Evolutionary conservation across 768 basidiomycete genomes (phyloP).

Genomic region (Suillus variegatus): DNA sequence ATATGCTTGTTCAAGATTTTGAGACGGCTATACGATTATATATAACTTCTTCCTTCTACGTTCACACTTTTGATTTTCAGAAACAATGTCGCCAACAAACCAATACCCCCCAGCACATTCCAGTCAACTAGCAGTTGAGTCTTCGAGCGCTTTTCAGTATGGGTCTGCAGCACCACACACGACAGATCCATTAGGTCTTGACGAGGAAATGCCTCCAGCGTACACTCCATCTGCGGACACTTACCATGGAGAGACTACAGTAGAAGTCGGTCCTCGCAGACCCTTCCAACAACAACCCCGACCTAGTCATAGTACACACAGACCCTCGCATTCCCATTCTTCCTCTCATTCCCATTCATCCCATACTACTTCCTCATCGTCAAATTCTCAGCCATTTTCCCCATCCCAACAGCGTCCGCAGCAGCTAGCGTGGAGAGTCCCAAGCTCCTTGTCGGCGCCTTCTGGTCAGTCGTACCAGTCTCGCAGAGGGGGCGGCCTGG

Average conservation of each 20-base stretch:
- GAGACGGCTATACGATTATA: not conserved
- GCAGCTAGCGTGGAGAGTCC: not conserved
- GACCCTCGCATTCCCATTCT: slow-evolving; percentile 12
- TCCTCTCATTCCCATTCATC: slow-evolving; percentile 4
- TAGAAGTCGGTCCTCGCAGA: slow-evolving; percentile 62
- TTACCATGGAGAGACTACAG: slow-evolving; percentile 56
- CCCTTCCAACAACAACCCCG: slow-evolving; percentile 55
- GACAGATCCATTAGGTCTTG: slow-evolving; percentile 16
- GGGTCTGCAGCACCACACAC: not conserved
- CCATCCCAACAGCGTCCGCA: slow-evolving; percentile 19
- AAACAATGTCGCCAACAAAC: not conserved
- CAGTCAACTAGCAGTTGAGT: not conserved
- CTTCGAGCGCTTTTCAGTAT: not conserved
- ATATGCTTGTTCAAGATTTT: not conserved
- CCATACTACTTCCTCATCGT: not conserved
- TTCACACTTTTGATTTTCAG: not conserved
- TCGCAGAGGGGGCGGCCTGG: slow-evolving; percentile 21
- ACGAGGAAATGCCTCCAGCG: slow-evolving; percentile 68
- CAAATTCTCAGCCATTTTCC: slow-evolving; percentile 10
- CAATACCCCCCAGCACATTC: not conserved
- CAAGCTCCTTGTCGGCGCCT: slow-evolving; percentile 14
- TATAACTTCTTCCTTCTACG: not conserved
- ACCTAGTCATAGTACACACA: slow-evolving; percentile 7
- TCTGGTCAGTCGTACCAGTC: slow-evolving; percentile 12
- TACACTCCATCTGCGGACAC: slow-evolving; percentile 62